Conservation (phyloP, 306 rosid species). For the Medicago arabica region DNA sequence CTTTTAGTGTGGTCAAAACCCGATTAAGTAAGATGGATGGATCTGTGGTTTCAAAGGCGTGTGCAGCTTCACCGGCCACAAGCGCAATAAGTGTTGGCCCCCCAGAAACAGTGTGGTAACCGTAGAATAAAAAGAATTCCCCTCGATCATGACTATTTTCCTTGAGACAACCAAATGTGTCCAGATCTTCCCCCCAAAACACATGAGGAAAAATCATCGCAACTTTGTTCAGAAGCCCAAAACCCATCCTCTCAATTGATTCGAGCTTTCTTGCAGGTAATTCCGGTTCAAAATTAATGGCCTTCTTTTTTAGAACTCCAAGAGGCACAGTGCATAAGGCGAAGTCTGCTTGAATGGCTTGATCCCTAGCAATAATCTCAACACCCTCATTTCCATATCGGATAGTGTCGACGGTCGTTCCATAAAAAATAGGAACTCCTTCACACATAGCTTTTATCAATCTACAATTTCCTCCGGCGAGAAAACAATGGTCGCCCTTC, state of each 20-base stretch:
- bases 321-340: conserved; percentile 94
- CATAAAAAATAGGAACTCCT: conserved; percentile 82
- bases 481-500: conserved; percentile 98
- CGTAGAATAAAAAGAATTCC: conserved; percentile 85
- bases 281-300: conserved; percentile 73
- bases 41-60: conserved; percentile 79
- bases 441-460: conserved; percentile 82
- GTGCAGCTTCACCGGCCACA: conserved; percentile 99
- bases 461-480: conserved; percentile 90
- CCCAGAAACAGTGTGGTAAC: conserved; percentile 96
- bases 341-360: conserved; percentile 72
- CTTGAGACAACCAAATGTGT: conserved; percentile 92
- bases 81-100: conserved; percentile 81
- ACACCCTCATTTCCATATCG: conserved; percentile 72
- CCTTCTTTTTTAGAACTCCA: conserved; percentile 78
- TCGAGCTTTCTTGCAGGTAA: conserved; percentile 80
- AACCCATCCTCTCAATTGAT: conserved; percentile 88
- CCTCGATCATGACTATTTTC: conserved; percentile 78
- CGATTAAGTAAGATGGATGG: conserved; percentile 70
- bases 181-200: conserved; percentile 95
- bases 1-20: conserved; percentile 75
- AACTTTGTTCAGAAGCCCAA: conserved; percentile 93
- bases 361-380: conserved; percentile 78
- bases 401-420: conserved; percentile 63
- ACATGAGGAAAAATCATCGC: conserved; percentile 91